Percentiles rank a stretch among this genome's conserved stretches.
Conservation (phyloP, 2,329 filamentous ascomycete species). For the Fusarium setosum region DNA sequence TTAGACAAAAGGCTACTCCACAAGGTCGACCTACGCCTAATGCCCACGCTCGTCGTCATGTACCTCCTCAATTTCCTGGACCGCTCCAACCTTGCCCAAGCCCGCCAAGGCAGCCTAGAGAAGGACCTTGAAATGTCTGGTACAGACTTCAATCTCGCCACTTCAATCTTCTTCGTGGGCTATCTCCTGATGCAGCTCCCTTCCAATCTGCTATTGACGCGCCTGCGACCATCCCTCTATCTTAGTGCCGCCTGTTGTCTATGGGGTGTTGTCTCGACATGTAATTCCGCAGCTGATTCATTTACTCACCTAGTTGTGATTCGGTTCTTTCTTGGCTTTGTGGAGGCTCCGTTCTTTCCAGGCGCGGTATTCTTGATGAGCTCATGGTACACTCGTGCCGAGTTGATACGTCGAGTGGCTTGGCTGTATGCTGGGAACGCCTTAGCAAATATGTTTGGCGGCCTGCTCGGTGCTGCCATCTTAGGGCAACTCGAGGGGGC, state of each 20-base stretch:
- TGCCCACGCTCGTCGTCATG: constrained; percentile 65
- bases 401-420: constrained; percentile 69
- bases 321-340: constrained; percentile 56
- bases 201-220: constrained; percentile 68
- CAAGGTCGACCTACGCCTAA: constrained; percentile 63
- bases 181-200: constrained; percentile 73
- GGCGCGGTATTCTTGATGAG: constrained; percentile 60
- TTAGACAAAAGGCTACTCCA: constrained; percentile 52
- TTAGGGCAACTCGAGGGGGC: constrained; percentile 57
- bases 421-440: constrained; percentile 68
- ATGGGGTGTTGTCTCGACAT: constrained; percentile 54
- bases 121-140: constrained; percentile 63
- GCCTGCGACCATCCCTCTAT: constrained; percentile 64
- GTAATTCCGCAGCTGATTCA: constrained; percentile 58
- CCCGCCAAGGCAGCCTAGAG: constrained; percentile 64
- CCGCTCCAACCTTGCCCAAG: constrained; percentile 64
- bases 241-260: constrained; percentile 59
- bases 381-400: constrained; percentile 56
- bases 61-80: constrained; percentile 68
- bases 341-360: constrained; percentile 64
- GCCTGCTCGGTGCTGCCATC: constrained; percentile 61
- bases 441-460: constrained; percentile 63
- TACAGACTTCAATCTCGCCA: constrained; percentile 68
- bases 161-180: constrained; percentile 71
- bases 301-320: constrained; percentile 57